Evolutionary conservation across 768 basidiomycete species (phyloP).

Genomic region (Sistotremastrum niveocremeum): DNA sequence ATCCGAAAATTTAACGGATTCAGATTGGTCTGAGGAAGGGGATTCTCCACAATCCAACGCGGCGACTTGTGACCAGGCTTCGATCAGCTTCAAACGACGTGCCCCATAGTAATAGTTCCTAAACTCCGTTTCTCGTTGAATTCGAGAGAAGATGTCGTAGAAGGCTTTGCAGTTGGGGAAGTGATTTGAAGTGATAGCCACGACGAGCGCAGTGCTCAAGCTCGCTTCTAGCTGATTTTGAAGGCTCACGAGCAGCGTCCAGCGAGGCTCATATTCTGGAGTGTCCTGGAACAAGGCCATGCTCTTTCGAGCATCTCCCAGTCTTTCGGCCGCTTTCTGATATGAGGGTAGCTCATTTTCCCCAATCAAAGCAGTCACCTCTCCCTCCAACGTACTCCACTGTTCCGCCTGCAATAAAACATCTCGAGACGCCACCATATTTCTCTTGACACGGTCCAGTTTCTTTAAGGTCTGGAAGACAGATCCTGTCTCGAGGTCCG

Average conservation of each 20-base stretch:
- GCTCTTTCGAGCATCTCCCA: conserved; percentile 78
- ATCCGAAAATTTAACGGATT: conserved; percentile 30
- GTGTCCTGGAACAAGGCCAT: conserved; percentile 92
- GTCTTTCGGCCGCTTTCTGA: conserved; percentile 79
- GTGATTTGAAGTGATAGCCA: conserved; percentile 73
- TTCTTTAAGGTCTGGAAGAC: conserved; percentile 68
- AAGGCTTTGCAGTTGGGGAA: conserved; percentile 60
- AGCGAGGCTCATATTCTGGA: conserved; percentile 77
- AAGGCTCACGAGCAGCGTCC: conserved; percentile 76
- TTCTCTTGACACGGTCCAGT: conserved; percentile 68
- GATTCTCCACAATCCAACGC: conserved; percentile 40
- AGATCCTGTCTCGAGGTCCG: conserved; percentile 42
- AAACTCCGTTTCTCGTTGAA: conserved; percentile 87
- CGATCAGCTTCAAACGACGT: conserved; percentile 47
- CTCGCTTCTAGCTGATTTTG: conserved; percentile 94
- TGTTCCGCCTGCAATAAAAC: conserved; percentile 91
- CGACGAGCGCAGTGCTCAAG: conserved; percentile 79
- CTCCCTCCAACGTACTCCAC: conserved; percentile 90
- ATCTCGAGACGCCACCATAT: conserved; percentile 83
- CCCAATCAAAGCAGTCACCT: conserved; percentile 73
- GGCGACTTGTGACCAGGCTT: conserved; percentile 51
- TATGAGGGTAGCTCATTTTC: conserved; percentile 45
- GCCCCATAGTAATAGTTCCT: conserved; percentile 89
- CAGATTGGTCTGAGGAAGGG: conserved; percentile 18
- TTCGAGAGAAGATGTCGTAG: conserved; percentile 78